Base-by-base conservation (phyloP, 768 basidiomycete species). In the Tulasnella sp. region DNA sequence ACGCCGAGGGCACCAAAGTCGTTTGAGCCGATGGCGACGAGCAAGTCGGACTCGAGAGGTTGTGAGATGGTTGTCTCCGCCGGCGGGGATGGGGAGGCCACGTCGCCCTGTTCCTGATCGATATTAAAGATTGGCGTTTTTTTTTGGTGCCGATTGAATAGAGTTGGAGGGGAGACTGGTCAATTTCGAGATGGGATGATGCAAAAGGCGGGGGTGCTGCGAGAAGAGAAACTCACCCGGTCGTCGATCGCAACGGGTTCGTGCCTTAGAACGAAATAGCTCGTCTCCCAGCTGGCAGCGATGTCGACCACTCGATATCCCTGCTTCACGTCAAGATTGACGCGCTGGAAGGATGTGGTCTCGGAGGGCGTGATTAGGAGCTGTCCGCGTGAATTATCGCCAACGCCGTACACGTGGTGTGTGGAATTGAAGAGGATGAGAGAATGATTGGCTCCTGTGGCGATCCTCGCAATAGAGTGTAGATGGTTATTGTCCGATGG, bases 261-360 rank as follows among this genome's bases (percentile, higher is more conserved):
- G 73, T 81, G 82, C 15, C 88, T 87, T 18, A 94, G 84, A 2
- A 90, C 91, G 69, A 94, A 84, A 81, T 92, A 94, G 74, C 90
- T 90, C 9, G 94, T 94, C 83, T 97, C 92, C 95, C 96, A 98
- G 67, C 90, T 87, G 0, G 91, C 89, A 18, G 89, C 89, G 20
- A 95, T 85, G 35, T 85, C 81, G 40, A 86, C 87, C 61, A 86
- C 84, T 23, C 83, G 80, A 83, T 90, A 90, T 5, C 84, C 77
- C 4, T 29, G 26, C 10, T n/a, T 32, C 69, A 77, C 7, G 40
- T 71, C 57, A 29, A 77, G 70, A 15, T 77, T 11, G 76, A 77
- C 73, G 80, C 81, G 9, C 81, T 69, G 9, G 88, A 71, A 81
- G 39, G 84, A 78, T 72, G 81, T 15, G 76, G 75, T 32, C 74